Conservation (phyloP, 2,329 filamentous ascomycete species). For the Penicillium italicum region DNA sequence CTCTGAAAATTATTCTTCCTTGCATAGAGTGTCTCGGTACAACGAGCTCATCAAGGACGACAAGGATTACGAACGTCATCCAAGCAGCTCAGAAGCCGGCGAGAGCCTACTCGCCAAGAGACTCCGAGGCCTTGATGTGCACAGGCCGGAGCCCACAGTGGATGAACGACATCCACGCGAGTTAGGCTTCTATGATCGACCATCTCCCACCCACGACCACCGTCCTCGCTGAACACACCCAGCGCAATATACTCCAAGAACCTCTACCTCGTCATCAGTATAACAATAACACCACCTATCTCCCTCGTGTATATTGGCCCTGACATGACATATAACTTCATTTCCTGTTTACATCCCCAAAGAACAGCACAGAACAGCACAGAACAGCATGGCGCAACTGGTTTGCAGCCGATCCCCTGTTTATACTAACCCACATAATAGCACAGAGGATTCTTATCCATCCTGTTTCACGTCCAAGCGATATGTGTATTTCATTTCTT, state of each 20-base stretch:
- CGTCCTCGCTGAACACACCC: background rate
- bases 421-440: constrained; percentile 10
- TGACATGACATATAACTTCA: background rate
- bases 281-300: background rate
- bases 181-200: background rate
- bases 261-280: background rate
- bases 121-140: constrained; percentile 59
- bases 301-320: background rate
- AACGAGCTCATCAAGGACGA: constrained; percentile 68
- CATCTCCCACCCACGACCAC: background rate
- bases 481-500: background rate
- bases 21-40: constrained; percentile 47
- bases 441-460: background rate
- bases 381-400: constrained; percentile 3
- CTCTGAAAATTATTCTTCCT: constrained; percentile 27
- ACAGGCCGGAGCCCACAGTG: constrained; percentile 26
- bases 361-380: background rate
- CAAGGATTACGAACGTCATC: constrained; percentile 58
- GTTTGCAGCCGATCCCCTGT: background rate
- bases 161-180: constrained; percentile 6
- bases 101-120: constrained; percentile 69
- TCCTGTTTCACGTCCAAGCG: background rate
- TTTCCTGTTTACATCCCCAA: background rate
- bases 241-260: background rate
- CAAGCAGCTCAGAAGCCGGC: constrained; percentile 46